Evolutionary conservation across 306 rosid genomes (phyloP).

Genomic region (Acacia confusa): DNA sequence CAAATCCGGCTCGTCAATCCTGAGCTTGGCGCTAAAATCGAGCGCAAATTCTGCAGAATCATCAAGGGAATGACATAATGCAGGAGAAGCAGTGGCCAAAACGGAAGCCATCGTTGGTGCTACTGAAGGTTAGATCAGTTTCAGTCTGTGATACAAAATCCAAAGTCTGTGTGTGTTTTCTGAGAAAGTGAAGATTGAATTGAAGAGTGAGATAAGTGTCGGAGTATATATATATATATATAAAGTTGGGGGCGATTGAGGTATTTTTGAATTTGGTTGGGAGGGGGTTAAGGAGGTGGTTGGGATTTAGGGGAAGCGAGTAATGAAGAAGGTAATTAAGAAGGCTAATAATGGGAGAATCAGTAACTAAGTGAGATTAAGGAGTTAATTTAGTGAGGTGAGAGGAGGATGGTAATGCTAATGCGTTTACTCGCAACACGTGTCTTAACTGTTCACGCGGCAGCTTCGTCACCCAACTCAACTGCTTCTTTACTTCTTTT

Average conservation of each 20-base stretch:
- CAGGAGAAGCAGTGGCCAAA: constrained; percentile 1
- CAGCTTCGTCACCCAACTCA: not conserved
- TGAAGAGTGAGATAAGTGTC: not conserved
- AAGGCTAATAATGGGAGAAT: not conserved
- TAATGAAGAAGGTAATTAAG: not conserved
- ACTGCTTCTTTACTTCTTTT: not conserved
- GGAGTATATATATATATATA: not conserved
- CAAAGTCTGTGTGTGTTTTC: not conserved
- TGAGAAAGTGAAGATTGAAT: not conserved
- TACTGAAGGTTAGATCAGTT: not conserved
- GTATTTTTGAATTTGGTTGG: not conserved
- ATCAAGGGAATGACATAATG: constrained; percentile 21
- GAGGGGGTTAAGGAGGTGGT: not conserved
- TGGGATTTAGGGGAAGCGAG: not conserved
- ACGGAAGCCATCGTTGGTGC: constrained; percentile 14
- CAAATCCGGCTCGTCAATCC: constrained; percentile 18
- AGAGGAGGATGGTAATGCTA: not conserved
- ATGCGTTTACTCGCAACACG: not conserved
- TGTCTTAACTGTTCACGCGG: constrained; percentile 1
- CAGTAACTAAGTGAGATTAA: not conserved
- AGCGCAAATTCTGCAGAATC: constrained; percentile 28
- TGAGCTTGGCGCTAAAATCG: constrained; percentile 45
- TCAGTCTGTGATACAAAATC: not conserved
- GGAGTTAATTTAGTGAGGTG: not conserved
- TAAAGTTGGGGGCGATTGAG: not conserved